Evolutionary conservation across 2,329 filamentous ascomycete genomes (phyloP), one percentile per base, ranked within the genome.

Genomic region (Fusarium sororula): DNA sequence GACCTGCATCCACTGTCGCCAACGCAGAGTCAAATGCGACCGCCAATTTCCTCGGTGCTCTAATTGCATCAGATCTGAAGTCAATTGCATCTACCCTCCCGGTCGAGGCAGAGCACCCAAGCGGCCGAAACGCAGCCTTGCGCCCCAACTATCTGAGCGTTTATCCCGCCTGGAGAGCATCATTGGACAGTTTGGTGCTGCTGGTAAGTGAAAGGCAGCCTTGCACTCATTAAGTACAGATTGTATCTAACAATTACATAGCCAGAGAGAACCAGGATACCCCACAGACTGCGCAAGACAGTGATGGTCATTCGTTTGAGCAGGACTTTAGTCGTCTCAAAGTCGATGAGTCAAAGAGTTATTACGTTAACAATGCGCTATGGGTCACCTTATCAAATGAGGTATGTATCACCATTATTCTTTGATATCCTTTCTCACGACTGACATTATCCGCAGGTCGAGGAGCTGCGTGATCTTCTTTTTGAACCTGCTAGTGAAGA

Each of bases 281-380:
- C 17, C 39, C 54, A 1, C 54, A 44, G 10, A 22, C 39, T 22
- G 13, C 28, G 2, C 54, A 32, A 35, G 54, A 45, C 13, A 45
- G 28, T 22, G 38, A 45, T 0, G 38, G 28, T 0, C 54, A 32
- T 26, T 57, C 54, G 1, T 57, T 57, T 15, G 39, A 57, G 38
- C 54, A 57, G 18, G 54, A 57, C 28, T 57, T 57, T 24, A 45
- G 54, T 26, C 54, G 54, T 44, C 54, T 57, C 17, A 57, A 57
- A 7, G 54, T 57, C 0, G 54, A 57, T 13, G 54, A 57, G 22
- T 45, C 54, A 32, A 45, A 57, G 17, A 57, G 54, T 1, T 57
- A 57, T 13, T 57, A 57, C 0, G 54, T 57, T 4, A 57, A 57
- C 6, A 57, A 57, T 2, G 54, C 54, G 1, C 4, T 57, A 35